Conservation (phyloP, 192 early-diverging fungal species). For the Bifiguratus adelaidae region DNA sequence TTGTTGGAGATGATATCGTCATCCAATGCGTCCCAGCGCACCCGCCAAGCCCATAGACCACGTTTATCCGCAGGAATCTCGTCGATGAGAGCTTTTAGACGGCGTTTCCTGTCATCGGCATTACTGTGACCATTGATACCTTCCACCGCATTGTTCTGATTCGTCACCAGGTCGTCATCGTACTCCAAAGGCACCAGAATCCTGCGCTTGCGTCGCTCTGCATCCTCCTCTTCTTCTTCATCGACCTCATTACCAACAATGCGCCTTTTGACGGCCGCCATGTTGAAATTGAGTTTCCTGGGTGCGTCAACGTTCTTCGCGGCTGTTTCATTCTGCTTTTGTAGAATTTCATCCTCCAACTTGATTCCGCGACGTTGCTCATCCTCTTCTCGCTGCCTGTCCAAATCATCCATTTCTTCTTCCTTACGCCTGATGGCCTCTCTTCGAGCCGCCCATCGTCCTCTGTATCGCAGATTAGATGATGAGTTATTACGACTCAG, state of each 20-base stretch:
- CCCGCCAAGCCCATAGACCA: constrained; percentile 56
- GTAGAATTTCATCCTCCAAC: constrained; percentile 9
- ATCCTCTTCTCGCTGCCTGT: constrained; percentile 37
- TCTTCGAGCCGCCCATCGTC: constrained; percentile 75
- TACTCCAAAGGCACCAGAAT: constrained; percentile 38
- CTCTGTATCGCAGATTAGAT: constrained; percentile 27
- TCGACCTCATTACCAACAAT: constrained; percentile 24
- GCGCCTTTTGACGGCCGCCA: constrained; percentile 19
- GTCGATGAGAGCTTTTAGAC: constrained; percentile 53
- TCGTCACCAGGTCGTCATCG: constrained; percentile 28
- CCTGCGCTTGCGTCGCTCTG: constrained; percentile 29
- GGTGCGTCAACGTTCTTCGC: constrained; percentile 13
- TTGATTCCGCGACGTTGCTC: constrained; percentile 17
- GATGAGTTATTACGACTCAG: too few species aligned
- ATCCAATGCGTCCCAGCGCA: constrained; percentile 70
- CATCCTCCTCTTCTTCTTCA: constrained; percentile 39
- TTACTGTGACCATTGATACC: constrained; percentile 34
- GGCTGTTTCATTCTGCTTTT: constrained; percentile 9
- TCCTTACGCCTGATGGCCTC: constrained; percentile 51
- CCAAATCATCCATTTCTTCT: constrained; percentile 55
- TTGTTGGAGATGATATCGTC: constrained; percentile 60
- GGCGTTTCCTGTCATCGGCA: constrained; percentile 51
- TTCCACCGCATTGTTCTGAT: constrained; percentile 13
- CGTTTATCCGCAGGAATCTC: constrained; percentile 60
- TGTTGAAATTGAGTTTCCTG: constrained; percentile 11